Base-by-base conservation (phyloP, 176 grass and related monocot species). In the Hyparrhenia diplandra region DNA sequence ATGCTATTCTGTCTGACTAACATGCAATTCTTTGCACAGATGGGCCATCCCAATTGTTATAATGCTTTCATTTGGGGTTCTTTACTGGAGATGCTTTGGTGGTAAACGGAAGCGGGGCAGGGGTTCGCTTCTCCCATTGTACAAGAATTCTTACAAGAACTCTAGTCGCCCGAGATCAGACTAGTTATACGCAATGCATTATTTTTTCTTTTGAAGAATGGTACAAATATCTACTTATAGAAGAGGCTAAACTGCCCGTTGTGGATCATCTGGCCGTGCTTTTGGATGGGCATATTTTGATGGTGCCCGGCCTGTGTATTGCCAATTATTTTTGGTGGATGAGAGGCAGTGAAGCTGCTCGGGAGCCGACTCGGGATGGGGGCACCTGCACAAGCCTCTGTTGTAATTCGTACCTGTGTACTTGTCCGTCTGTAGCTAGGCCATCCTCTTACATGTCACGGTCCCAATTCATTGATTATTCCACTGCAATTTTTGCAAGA, bases 1-100 rank as follows among this genome's bases (percentile, higher is more conserved):
- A 32, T 13, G 18, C 20, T 27, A 24, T 5, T 10, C 13, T 21
- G 18, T 21, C 27, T 58, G 1, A 36, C 20, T 78, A 10, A 79
- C 39, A 86, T n/a, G 29, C 28, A 21, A 82, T 20, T 5, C 32
- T 41, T 73, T 78, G 13, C 5, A 78, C 90, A 99, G 96, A 86
- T 99, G 96, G 96, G 96, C 96, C 2, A 91, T 99, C 42, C 96
- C 89, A 51, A 91, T 99, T 61, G 87, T 85, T n/a, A 61, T 93
- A 39, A 63, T 95, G 59, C 28, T 99, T 25, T 54, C 54, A 6
- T 88, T 83, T 84, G 87, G 43, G 32, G 17, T 95, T 79, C 39
- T 99, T 65, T 99, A 99, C 43, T 99, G 92, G 92, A 87, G 92
- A 25, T 99, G 89, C 55, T 90, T 89, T n/a, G 89, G 87, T 61